These are phyloP conservation scores for Fusarium dimerum DNA, from an alignment of 2,329 filamentous ascomycete genomes.

Conservation along the genomic window DNA sequence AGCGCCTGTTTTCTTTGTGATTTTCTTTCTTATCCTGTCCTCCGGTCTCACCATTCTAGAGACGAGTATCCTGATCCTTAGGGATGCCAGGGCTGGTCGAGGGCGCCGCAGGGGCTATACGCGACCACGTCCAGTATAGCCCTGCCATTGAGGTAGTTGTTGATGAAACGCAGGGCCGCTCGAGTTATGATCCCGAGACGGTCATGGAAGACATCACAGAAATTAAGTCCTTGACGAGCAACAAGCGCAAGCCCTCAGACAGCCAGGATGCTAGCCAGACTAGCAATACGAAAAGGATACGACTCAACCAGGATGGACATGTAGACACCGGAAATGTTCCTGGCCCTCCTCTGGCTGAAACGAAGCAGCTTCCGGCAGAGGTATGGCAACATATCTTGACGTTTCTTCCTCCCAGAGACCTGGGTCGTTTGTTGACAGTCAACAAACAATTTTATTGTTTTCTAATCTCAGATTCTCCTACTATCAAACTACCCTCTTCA, in stretches of 20 bases:
- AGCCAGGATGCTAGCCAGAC: slow-evolving; percentile 9
- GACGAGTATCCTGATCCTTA: background rate
- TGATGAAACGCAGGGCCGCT: slow-evolving; percentile 15
- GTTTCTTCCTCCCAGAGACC: slow-evolving; percentile 61
- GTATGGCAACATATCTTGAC: slow-evolving; percentile 72
- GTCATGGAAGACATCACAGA: slow-evolving; percentile 9
- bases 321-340: slow-evolving; percentile 7
- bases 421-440: slow-evolving; percentile 67
- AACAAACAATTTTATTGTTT: slow-evolving; percentile 66
- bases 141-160: slow-evolving; percentile 13
- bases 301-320: slow-evolving; percentile 15
- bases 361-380: slow-evolving; percentile 53
- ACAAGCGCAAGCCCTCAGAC: slow-evolving; percentile 22
- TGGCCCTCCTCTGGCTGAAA: slow-evolving; percentile 15
- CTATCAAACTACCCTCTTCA: slow-evolving; percentile 22
- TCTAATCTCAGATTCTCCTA: slow-evolving; percentile 50
- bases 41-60: too few species aligned
- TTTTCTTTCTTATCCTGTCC: background rate
- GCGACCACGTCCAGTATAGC: slow-evolving; percentile 6
- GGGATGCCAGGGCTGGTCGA: background rate
- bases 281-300: slow-evolving; percentile 21
- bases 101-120: slow-evolving; percentile 1
- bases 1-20: background rate
- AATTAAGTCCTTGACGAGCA: slow-evolving; percentile 7
- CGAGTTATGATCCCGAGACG: slow-evolving; percentile 13